phyloP scores from a whole-genome alignment of 371 early-diverging fungal species.

The Capillidium heterosporum region DNA sequence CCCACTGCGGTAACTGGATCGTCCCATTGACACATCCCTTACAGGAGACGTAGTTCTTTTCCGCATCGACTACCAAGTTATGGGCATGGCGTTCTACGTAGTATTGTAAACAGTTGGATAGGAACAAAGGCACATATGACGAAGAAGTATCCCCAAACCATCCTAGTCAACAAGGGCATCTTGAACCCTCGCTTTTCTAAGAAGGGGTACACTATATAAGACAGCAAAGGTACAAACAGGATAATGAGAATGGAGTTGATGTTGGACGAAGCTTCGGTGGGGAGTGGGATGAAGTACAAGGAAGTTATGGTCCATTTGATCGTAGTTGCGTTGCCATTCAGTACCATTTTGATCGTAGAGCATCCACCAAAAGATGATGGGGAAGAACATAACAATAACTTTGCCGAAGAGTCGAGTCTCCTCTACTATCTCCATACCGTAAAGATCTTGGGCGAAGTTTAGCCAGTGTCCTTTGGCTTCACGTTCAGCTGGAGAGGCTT shows the following conservation, averaged over 20 bases:
- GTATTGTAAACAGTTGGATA: no score
- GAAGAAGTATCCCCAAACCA: background rate
- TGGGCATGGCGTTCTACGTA: no score
- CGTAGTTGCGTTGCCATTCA: conserved; percentile 6
- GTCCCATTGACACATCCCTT: conserved; percentile 15
- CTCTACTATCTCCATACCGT: background rate
- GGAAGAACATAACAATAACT: conserved; percentile 17
- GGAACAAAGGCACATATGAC: background rate
- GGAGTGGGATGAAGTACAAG: background rate
- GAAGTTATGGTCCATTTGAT: background rate
- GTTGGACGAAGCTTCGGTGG: no score
- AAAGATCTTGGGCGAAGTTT: conserved; percentile 4
- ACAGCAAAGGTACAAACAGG: conserved; percentile 2
- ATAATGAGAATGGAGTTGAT: no score
- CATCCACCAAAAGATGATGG: conserved; percentile 32
- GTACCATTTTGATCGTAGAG: conserved; percentile 29
- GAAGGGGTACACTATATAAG: no score
- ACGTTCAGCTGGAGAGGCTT: background rate
- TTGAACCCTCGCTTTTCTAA: background rate
- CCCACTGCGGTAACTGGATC: conserved; percentile 37
- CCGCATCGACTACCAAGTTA: no score
- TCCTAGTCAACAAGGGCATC: background rate
- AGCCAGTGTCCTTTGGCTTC: conserved; percentile 4
- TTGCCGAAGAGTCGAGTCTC: conserved; percentile 4
- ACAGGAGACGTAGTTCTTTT: no score